phyloP scores from a whole-genome alignment of 2,329 filamentous ascomycete species.

The Colletotrichum sublineola region DNA sequence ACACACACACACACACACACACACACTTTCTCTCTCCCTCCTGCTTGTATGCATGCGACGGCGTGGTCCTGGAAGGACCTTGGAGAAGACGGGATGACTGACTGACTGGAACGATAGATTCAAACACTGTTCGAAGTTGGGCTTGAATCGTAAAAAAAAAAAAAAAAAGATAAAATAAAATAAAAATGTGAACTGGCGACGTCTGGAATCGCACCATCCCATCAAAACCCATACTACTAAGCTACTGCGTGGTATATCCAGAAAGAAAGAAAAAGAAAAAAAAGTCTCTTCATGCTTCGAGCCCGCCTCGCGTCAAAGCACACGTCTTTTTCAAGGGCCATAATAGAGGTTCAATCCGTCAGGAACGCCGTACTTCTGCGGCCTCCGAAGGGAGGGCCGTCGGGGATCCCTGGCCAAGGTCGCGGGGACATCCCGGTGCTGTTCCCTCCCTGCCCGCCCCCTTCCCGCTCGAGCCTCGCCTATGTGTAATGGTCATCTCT shows the following conservation, averaged over 20 bases:
- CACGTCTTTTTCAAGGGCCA: no score
- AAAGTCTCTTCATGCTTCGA: neutral
- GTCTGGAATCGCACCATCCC: neutral
- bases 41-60: constrained; percentile 13
- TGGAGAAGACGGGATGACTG: neutral
- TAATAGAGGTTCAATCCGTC: neutral
- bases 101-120: neutral
- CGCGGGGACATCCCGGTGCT: constrained; percentile 8
- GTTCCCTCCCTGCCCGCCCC: neutral
- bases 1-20: neutral
- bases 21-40: no score
- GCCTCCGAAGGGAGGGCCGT: neutral
- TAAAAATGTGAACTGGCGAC: neutral
- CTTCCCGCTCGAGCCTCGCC: neutral
- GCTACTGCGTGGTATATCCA: neutral
- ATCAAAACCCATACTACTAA: neutral
- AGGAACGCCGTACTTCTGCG: neutral
- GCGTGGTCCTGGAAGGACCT: constrained; percentile 3
- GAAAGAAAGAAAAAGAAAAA: no score
- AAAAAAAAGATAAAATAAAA: no score
- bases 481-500: neutral
- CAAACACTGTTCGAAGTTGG: neutral
- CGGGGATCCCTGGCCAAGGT: constrained; percentile 7
- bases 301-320: neutral
- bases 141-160: neutral